Base-by-base conservation (phyloP, 2,329 filamentous ascomycete species). In the Aureobasidium sp. region DNA sequence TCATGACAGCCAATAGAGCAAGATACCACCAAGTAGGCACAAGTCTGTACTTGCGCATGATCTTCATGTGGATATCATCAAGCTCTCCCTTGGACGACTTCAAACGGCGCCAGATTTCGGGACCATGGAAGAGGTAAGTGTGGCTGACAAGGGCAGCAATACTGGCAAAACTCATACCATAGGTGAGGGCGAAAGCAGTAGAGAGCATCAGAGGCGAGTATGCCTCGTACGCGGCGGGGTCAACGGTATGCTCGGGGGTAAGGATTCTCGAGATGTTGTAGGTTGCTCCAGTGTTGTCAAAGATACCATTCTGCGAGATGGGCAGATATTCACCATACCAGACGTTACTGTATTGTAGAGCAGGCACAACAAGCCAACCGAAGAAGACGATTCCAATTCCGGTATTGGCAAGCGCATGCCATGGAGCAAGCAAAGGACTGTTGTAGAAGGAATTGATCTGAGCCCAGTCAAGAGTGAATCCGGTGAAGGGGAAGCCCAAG, bases 161-260 rank as follows among this genome's bases (percentile, higher is more conserved):
- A 1, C 87, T 88, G 6, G 91, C 91, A 71, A 95, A 95, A 70
- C 93, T 90, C 32, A 94, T 82, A 2, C 87, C 90, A 66, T 95
- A 95, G 68, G 89, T 91, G 47, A 95, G 79, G 34, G 92, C 89
- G 69, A 94, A 95, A 0, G 90, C 94, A 64, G 94, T 91, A 1
- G 91, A 90, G 9, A 95, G 76, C 66, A 92, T 95, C 1, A 95
- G 88, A 29, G 88, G 84, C 68, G 89, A 94, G 75, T 95, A 96
- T 14, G 79, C 82, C 54, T 85, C 79, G 73, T 95, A 96, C 13
- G 88, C 87, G 27, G 84, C 81, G 63, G 82, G 79, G 69, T 95
- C 88, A 67, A 96, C 93, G 36, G 91, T 69, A 63, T 91, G 94
- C 45, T 94, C 87, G 0, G 83, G 68, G 0, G 89, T 94, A 42